Evolutionary conservation across 2,329 filamentous ascomycete genomes (phyloP).

Genomic region (Periconia digitata): DNA sequence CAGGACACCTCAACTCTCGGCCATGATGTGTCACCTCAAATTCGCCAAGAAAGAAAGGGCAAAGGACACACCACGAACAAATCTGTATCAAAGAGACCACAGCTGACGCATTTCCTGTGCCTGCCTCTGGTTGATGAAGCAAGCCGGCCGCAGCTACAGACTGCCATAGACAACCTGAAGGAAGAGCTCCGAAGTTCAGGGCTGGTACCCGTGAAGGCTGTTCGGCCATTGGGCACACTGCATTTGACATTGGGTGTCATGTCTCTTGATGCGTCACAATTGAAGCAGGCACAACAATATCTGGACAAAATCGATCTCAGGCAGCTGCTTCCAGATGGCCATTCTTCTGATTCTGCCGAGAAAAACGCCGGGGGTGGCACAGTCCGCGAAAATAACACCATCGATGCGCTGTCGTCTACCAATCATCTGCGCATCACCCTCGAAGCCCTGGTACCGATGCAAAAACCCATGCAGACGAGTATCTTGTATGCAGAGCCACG

Average conservation of each 20-base stretch:
- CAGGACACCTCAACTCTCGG: conserved; percentile 11
- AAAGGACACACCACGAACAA: conserved; percentile 13
- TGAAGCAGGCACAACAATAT: conserved; percentile 48
- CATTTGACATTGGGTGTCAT: conserved; percentile 89
- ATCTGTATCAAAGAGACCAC: conserved; percentile 41
- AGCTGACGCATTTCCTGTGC: conserved; percentile 74
- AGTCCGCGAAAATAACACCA: conserved; percentile 33
- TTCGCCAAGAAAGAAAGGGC: conserved; percentile 9
- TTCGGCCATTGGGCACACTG: conserved; percentile 76
- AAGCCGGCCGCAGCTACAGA: conserved; percentile 67
- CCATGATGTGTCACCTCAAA: conserved; percentile 15
- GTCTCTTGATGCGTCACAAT: conserved; percentile 60
- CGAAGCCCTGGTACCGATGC: conserved; percentile 62
- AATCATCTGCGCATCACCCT: conserved; percentile 46
- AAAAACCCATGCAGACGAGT: conserved; percentile 57
- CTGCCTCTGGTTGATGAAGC: conserved; percentile 67
- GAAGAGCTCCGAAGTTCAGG: conserved; percentile 50
- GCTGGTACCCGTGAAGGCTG: conserved; percentile 63
- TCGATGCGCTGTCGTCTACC: conserved; percentile 23
- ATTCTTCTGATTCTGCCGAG: conserved; percentile 13
- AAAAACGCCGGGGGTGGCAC: conserved; percentile 14
- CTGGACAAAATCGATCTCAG: conserved; percentile 50
- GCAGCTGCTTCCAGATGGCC: conserved; percentile 20
- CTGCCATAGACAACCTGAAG: conserved; percentile 63
- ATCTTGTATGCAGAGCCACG: conserved; percentile 67